Conservation (phyloP, 345 rosid genomes). For the Hevea brasiliensis region DNA sequence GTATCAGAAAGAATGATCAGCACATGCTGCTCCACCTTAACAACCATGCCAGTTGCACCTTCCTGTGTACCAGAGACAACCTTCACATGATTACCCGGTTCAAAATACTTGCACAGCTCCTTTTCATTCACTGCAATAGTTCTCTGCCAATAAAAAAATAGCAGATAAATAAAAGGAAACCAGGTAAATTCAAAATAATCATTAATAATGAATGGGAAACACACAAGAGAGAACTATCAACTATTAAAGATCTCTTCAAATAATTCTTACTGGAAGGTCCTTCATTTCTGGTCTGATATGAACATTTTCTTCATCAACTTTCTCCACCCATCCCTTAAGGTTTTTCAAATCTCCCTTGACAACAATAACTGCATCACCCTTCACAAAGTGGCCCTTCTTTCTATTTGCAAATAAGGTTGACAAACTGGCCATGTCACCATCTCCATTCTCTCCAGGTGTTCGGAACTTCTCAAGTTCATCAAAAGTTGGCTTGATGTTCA, state of each 20-base stretch:
- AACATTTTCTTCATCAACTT: conserved; percentile 94
- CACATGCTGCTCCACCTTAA: conserved; percentile 94
- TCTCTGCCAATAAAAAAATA: conserved; percentile 43
- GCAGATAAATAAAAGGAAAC: conserved; percentile 17
- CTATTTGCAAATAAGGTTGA: conserved; percentile 86
- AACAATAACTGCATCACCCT: conserved; percentile 94
- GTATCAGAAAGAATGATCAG: conserved; percentile 87
- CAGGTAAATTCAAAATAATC: conserved; percentile 5
- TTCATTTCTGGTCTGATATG: conserved; percentile 84
- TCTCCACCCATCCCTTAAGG: conserved; percentile 98
- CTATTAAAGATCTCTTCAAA: conserved; percentile 6
- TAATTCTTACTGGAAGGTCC: conserved; percentile 81
- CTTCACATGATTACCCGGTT: conserved; percentile 98
- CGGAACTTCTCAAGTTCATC: conserved; percentile 95
- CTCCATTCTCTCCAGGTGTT: conserved; percentile 76
- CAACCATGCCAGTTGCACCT: conserved; percentile 98
- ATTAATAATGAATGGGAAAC: neutral
- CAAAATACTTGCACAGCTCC: conserved; percentile 93
- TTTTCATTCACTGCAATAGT: conserved; percentile 80
- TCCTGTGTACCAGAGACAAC: conserved; percentile 88
- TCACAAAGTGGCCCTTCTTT: conserved; percentile 97
- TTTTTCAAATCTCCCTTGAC: conserved; percentile 92
- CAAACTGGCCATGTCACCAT: conserved; percentile 68
- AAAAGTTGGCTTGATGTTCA: conserved; percentile 81
- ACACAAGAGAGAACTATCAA: neutral